Evolutionary conservation across 495 filamentous ascomycete genomes (phyloP).

Genomic region (Aspergillus conjunctus): DNA sequence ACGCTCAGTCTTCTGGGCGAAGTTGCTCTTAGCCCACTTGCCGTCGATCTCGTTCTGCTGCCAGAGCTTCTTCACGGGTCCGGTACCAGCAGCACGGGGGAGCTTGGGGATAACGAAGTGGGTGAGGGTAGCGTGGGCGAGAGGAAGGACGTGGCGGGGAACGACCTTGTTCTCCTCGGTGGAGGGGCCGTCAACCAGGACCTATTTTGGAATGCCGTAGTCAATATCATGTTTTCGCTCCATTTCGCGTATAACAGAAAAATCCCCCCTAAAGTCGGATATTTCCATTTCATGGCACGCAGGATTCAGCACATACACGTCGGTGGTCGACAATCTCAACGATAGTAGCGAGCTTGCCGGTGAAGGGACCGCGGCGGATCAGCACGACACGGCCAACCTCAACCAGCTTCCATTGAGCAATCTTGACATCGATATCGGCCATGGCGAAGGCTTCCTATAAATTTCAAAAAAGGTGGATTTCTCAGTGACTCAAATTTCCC

Average conservation of each 20-base stretch:
- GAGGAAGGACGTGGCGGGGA: conserved; percentile 78
- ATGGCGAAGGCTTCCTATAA: conserved; percentile 51
- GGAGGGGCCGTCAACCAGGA: conserved; percentile 91
- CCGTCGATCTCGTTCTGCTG: conserved; percentile 81
- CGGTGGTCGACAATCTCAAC: conserved; percentile 99
- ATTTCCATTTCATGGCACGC: background rate
- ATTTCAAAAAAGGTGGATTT: conserved; percentile 11
- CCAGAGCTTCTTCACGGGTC: conserved; percentile 81
- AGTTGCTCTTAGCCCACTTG: conserved; percentile 86
- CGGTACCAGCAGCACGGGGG: conserved; percentile 81
- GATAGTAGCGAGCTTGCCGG: conserved; percentile 85
- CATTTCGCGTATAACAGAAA: background rate
- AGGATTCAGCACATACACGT: conserved; percentile 73
- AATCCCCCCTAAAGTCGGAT: conserved; percentile 7
- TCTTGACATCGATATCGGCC: conserved; percentile 71
- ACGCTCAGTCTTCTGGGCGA: conserved; percentile 85
- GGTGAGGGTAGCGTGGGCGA: conserved; percentile 84
- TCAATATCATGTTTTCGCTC: conserved; percentile 38
- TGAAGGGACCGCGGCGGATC: conserved; percentile 73
- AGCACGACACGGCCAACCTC: conserved; percentile 96
- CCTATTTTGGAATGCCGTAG: conserved; percentile 55
- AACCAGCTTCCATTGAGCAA: conserved; percentile 83
- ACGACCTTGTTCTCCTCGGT: conserved; percentile 71
- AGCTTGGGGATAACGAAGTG: conserved; percentile 85
- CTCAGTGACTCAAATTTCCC: conserved; percentile 27